Evolutionary conservation across 2,329 filamentous ascomycete species (phyloP).

Genomic region (Diaporthe destruens): DNA sequence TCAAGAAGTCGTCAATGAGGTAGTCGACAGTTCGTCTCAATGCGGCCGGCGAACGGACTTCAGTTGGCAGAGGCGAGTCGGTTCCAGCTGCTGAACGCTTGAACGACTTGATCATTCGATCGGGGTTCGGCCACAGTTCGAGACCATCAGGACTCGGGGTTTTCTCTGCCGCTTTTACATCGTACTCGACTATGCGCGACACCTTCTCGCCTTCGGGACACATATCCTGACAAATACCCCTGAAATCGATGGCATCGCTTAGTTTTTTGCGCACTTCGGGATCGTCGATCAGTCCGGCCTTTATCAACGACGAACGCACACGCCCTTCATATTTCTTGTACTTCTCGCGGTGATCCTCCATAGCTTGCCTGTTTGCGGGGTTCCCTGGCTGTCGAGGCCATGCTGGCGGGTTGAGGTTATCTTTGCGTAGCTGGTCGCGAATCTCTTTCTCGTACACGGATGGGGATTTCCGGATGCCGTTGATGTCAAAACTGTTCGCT

Average conservation of each 20-base stretch:
- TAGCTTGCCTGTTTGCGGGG: slow-evolving; percentile 61
- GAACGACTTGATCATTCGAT: slow-evolving; percentile 75
- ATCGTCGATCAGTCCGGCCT: slow-evolving; percentile 72
- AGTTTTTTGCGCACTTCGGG: slow-evolving; percentile 73
- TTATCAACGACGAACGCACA: slow-evolving; percentile 69
- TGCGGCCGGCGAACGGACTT: slow-evolving; percentile 72
- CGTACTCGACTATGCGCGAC: slow-evolving; percentile 71
- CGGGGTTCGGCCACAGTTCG: slow-evolving; percentile 58
- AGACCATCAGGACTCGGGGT: slow-evolving; percentile 55
- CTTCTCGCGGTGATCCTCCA: slow-evolving; percentile 67
- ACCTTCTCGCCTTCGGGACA: slow-evolving; percentile 77
- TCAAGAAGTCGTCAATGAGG: slow-evolving; percentile 70
- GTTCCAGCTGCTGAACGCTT: slow-evolving; percentile 77
- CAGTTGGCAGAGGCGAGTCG: slow-evolving; percentile 75
- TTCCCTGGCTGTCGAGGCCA: slow-evolving; percentile 70
- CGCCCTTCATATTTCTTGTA: slow-evolving; percentile 70
- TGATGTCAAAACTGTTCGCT: slow-evolving; percentile 14
- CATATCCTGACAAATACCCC: slow-evolving; percentile 77
- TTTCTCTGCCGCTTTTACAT: slow-evolving; percentile 70
- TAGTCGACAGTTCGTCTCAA: slow-evolving; percentile 73
- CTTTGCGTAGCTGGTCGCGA: slow-evolving; percentile 64
- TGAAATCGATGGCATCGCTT: slow-evolving; percentile 74
- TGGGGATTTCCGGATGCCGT: slow-evolving; percentile 42
- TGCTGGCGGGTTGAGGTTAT: slow-evolving; percentile 65
- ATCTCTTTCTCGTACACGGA: slow-evolving; percentile 63